Percentiles rank a stretch among this genome's conserved stretches.
Evolutionary conservation across 345 rosid genomes (phyloP).

Genomic region (Euclidium syriacum): DNA sequence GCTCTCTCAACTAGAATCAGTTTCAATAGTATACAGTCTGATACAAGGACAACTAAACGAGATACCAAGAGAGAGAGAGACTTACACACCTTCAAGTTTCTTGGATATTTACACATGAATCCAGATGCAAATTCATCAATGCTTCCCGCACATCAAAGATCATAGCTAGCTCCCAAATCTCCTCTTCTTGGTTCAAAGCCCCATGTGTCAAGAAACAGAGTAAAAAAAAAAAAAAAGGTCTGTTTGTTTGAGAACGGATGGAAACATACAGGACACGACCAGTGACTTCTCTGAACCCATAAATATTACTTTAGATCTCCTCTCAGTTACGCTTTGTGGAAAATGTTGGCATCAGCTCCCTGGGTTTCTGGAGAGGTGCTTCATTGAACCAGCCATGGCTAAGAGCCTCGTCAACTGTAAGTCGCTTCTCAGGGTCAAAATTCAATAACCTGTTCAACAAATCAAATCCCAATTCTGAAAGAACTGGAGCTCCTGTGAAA

Average conservation of each 20-base stretch:
- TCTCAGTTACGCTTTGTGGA: slow-evolving; percentile 35
- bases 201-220: slow-evolving; percentile 15
- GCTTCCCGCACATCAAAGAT: neutral
- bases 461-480: slow-evolving; percentile 80
- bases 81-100: neutral
- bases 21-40: neutral
- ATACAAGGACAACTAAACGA: neutral
- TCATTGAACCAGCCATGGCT: slow-evolving; percentile 78
- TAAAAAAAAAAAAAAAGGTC: neutral
- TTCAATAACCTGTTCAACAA: slow-evolving; percentile 61
- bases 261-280: neutral
- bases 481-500: slow-evolving; percentile 64
- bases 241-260: neutral
- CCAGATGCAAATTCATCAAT: neutral
- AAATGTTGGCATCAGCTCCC: slow-evolving; percentile 74
- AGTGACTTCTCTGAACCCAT: neutral
- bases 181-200: neutral
- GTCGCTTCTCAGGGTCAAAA: slow-evolving; percentile 70
- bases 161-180: neutral
- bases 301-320: slow-evolving; percentile 25
- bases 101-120: too few relatives aligned
- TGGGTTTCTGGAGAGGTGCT: slow-evolving; percentile 62
- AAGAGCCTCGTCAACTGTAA: slow-evolving; percentile 73
- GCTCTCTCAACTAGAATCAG: neutral
- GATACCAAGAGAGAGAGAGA: neutral